A percentile compares a stretch with the other conserved stretches of the same genome.
These are phyloP conservation scores for Ilyonectria sp. DNA, from an alignment of 2,329 filamentous ascomycete species.

Conservation along the genomic window DNA sequence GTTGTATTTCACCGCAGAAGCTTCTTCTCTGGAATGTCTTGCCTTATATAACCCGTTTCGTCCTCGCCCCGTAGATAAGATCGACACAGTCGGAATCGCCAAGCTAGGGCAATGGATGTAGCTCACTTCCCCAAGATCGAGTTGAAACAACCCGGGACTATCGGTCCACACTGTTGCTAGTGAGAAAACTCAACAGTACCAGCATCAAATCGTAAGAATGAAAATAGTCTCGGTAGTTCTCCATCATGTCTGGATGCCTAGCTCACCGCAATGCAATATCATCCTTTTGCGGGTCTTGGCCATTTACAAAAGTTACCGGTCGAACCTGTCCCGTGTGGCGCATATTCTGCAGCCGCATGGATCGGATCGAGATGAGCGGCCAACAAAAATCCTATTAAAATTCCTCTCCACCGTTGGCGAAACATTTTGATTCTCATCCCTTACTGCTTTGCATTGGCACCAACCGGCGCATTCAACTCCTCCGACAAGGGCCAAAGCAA, in stretches of 20 bases:
- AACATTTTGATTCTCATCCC: background rate
- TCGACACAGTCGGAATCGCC: slow-evolving; percentile 32
- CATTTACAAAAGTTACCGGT: background rate
- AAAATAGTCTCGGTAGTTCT: slow-evolving; percentile 12
- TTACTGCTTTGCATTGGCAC: background rate
- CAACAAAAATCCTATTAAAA: background rate
- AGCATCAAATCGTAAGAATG: slow-evolving; percentile 8
- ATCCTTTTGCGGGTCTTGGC: background rate
- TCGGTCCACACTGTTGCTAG: slow-evolving; percentile 2
- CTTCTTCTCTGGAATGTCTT: slow-evolving; percentile 24
- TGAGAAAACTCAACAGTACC: background rate
- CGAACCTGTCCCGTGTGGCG: background rate
- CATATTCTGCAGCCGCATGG: background rate
- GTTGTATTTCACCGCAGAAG: slow-evolving; percentile 1
- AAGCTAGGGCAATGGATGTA: slow-evolving; percentile 27
- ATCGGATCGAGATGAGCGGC: too few species aligned
- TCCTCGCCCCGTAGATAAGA: slow-evolving; percentile 21
- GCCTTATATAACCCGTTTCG: slow-evolving; percentile 26
- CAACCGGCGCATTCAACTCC: too few species aligned
- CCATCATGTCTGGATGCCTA: background rate
- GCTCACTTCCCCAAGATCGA: slow-evolving; percentile 22
- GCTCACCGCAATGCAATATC: background rate
- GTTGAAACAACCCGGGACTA: slow-evolving; percentile 32
- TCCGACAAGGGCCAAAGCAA: background rate
- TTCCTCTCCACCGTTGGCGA: background rate